Conservation (phyloP, 371 early-diverging fungal species). For the Lichtheimia ornata region DNA sequence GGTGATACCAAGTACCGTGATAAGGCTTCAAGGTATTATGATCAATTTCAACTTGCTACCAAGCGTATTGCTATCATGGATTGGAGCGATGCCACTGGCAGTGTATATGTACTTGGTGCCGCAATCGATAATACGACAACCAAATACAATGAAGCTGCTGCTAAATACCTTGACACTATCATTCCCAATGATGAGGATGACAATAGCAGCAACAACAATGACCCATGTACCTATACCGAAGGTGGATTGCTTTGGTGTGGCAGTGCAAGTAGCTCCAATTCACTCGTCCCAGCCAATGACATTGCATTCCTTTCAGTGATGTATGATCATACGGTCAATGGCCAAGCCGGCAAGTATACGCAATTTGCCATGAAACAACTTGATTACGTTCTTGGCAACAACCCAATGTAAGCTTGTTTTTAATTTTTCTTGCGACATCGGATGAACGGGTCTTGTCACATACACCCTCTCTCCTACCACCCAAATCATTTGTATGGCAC, state of each 20-base stretch:
- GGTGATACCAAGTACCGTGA: slow-evolving; percentile 34
- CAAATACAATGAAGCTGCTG: slow-evolving; percentile 21
- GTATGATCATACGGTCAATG: slow-evolving; percentile 11
- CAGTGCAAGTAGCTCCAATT: slow-evolving; percentile 39
- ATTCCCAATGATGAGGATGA: slow-evolving; percentile 13
- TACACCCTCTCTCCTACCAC: too few relatives aligned
- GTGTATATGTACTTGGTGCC: slow-evolving; percentile 41
- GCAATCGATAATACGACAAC: slow-evolving; percentile 12
- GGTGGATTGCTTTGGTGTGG: slow-evolving; percentile 48
- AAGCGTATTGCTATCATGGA: slow-evolving; percentile 21
- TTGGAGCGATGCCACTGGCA: slow-evolving; percentile 46
- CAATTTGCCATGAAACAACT: slow-evolving; percentile 45
- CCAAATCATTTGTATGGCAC: too few relatives aligned
- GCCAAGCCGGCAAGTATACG: slow-evolving; percentile 27
- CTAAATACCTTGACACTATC: slow-evolving; percentile 24
- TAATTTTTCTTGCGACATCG: neutral
- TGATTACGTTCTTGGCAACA: slow-evolving; percentile 51
- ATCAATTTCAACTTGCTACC: slow-evolving; percentile 11
- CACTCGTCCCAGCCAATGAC: slow-evolving; percentile 32
- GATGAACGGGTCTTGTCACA: too few relatives aligned
- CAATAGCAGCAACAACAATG: slow-evolving; percentile 1
- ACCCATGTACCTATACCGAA: slow-evolving; percentile 38
- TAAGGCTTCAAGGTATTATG: slow-evolving; percentile 23
- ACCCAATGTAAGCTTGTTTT: slow-evolving; percentile 32
- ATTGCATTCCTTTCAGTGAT: slow-evolving; percentile 22